These are phyloP conservation scores for Wickerhamiella lipophila DNA, from an alignment of 805 yeast species.

Conservation along the genomic window DNA sequence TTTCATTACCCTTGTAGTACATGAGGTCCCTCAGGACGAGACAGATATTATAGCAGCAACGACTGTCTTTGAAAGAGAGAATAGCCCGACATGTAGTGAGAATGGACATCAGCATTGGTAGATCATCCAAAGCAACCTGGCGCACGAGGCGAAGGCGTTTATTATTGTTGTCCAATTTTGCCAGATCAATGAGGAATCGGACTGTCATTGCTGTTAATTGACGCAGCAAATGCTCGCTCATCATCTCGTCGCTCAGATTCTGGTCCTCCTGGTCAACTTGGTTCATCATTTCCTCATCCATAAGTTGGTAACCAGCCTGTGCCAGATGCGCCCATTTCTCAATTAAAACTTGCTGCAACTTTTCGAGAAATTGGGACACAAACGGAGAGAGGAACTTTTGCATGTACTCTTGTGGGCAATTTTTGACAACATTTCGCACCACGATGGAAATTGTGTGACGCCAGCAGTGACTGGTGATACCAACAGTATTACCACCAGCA, in stretches of 20 bases:
- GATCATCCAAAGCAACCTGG: constrained; percentile 49
- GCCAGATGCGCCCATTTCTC: constrained; percentile 62
- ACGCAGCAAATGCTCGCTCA: constrained; percentile 88
- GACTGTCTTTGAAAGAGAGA: constrained; percentile 72
- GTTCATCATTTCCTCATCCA: constrained; percentile 31
- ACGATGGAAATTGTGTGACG: constrained; percentile 89
- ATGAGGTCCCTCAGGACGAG: constrained; percentile 64
- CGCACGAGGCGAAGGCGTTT: constrained; percentile 49
- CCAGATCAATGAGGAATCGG: constrained; percentile 71
- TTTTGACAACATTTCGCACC: constrained; percentile 70
- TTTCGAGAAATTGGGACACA: constrained; percentile 60
- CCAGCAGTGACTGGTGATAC: constrained; percentile 92
- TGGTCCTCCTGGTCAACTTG: constrained; percentile 57
- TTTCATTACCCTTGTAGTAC: constrained; percentile 37
- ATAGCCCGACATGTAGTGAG: constrained; percentile 62
- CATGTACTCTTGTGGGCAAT: constrained; percentile 67
- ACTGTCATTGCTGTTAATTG: constrained; percentile 89
- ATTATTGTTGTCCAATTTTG: constrained; percentile 32
- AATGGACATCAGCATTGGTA: constrained; percentile 63
- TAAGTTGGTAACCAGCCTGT: constrained; percentile 33
- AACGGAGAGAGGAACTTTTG: constrained; percentile 61
- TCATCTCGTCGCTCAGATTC: constrained; percentile 81
- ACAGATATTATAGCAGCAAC: constrained; percentile 85
- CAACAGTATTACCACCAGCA: constrained; percentile 61
- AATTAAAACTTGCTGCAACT: constrained; percentile 62